phyloP scores from a whole-genome alignment of 352 stramenopile species.

The Phytophthora fragariae region DNA sequence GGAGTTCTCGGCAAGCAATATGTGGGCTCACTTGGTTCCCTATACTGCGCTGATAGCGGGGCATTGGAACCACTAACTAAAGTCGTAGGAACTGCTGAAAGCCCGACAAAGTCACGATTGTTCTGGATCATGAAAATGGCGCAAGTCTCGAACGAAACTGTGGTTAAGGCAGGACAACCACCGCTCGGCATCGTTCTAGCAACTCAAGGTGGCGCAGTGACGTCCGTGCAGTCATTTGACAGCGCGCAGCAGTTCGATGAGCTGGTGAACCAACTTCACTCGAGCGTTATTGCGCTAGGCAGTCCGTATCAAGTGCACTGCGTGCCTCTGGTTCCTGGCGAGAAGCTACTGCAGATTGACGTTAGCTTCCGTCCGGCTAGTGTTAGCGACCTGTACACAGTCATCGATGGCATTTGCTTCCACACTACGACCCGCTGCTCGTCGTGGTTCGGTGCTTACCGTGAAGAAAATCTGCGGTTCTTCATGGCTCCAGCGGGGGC shows the following conservation, averaged over 20 bases:
- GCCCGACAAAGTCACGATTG: background rate
- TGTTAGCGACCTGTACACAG: conserved; percentile 6
- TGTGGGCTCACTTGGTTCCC: conserved; percentile 45
- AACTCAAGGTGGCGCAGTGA: conserved; percentile 29
- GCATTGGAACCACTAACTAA: background rate
- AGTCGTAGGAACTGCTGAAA: background rate
- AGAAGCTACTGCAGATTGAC: conserved; percentile 63
- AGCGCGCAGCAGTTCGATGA: conserved; percentile 39
- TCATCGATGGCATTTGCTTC: conserved; percentile 68
- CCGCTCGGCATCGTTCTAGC: conserved; percentile 38
- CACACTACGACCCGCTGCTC: conserved; percentile 65
- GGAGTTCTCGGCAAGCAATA: conserved; percentile 45
- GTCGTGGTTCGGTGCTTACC: conserved; percentile 60
- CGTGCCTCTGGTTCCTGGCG: conserved; percentile 38
- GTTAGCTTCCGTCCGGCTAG: conserved; percentile 35
- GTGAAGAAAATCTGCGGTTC: conserved; percentile 50
- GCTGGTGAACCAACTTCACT: conserved; percentile 40
- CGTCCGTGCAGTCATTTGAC: conserved; percentile 47
- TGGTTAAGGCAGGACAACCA: background rate
- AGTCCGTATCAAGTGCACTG: conserved; percentile 47
- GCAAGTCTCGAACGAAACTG: conserved; percentile 19
- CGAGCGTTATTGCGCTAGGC: conserved; percentile 13
- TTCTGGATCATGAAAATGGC: conserved; percentile 34
- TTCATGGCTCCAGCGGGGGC: conserved; percentile 45
- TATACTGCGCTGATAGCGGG: conserved; percentile 34